phyloP scores from a whole-genome alignment of 2,329 filamentous ascomycete genomes.

The Fragosphaeria purpurea region DNA sequence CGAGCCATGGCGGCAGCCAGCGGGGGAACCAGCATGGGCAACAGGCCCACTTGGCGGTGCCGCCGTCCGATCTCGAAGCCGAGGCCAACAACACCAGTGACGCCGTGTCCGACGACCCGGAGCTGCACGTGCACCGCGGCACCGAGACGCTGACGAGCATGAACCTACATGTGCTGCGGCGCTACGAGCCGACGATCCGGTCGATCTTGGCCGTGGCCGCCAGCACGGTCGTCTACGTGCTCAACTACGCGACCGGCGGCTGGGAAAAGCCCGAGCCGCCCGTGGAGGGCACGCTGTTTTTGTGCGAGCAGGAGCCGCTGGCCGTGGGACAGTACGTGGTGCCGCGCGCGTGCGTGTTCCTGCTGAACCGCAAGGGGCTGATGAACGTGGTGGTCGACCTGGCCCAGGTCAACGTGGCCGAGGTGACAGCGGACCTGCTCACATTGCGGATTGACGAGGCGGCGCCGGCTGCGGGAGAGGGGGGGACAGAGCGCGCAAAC shows the following conservation, averaged over 20 bases:
- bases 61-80: neutral
- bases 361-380: slow-evolving; percentile 62
- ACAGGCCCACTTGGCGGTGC: slow-evolving; percentile 14
- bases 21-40: slow-evolving; percentile 14
- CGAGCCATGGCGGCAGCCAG: slow-evolving; percentile 21
- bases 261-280: slow-evolving; percentile 70
- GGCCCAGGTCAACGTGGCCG: slow-evolving; percentile 50
- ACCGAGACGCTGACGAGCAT: slow-evolving; percentile 63
- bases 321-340: slow-evolving; percentile 25
- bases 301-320: slow-evolving; percentile 55
- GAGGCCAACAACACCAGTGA: neutral
- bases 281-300: slow-evolving; percentile 80
- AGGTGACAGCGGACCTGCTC: slow-evolving; percentile 45
- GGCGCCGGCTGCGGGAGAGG: neutral
- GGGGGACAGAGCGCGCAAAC: neutral
- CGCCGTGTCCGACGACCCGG: neutral
- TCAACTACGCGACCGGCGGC: slow-evolving; percentile 49
- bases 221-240: slow-evolving; percentile 79
- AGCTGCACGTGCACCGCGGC: slow-evolving; percentile 27
- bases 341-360: slow-evolving; percentile 50
- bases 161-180: slow-evolving; percentile 74
- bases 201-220: slow-evolving; percentile 71
- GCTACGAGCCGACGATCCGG: slow-evolving; percentile 66
- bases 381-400: slow-evolving; percentile 62
- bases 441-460: slow-evolving; percentile 9